phyloP scores from a whole-genome alignment of 495 filamentous ascomycete species.

The Penicillium soppii region DNA sequence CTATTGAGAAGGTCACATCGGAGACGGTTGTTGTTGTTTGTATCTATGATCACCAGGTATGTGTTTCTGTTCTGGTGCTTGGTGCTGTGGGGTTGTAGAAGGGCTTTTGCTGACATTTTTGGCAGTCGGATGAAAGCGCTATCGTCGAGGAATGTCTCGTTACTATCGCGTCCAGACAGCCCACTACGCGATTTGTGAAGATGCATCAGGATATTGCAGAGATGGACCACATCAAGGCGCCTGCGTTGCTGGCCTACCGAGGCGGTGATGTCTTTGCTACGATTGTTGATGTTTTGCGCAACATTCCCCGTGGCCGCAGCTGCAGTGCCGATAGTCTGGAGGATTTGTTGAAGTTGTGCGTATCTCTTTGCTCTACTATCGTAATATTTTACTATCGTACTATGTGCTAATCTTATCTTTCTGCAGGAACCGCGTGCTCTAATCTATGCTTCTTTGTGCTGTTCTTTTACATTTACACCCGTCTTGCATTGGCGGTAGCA shows the following conservation, averaged over 20 bases:
- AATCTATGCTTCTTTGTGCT: constrained; percentile 8
- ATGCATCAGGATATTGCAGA: constrained; percentile 91
- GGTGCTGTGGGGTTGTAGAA: neutral
- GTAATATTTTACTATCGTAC: neutral
- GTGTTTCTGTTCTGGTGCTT: constrained; percentile 14
- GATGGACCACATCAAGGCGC: constrained; percentile 86
- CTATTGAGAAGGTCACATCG: constrained; percentile 80
- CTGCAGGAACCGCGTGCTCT: constrained; percentile 34
- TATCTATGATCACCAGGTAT: constrained; percentile 87
- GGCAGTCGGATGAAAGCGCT: constrained; percentile 69
- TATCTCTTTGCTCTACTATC: constrained; percentile 3
- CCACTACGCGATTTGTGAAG: constrained; percentile 80
- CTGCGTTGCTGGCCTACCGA: constrained; percentile 85
- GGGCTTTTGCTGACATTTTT: constrained; percentile 20
- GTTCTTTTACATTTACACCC: constrained; percentile 6
- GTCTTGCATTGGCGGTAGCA: constrained; percentile 6
- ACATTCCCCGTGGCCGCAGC: constrained; percentile 69
- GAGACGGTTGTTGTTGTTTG: constrained; percentile 92
- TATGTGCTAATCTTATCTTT: constrained; percentile 1
- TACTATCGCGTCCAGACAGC: constrained; percentile 66
- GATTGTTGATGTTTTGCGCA: constrained; percentile 78
- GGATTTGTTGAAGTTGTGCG: constrained; percentile 59
- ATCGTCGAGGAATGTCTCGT: constrained; percentile 75
- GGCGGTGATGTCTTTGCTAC: constrained; percentile 89
- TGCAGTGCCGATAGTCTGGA: constrained; percentile 61